Percentiles rank a stretch among this genome's conserved stretches.
Evolutionary conservation across 179 eudicot genomes (phyloP).

Genomic region (Drosera spatulata): DNA sequence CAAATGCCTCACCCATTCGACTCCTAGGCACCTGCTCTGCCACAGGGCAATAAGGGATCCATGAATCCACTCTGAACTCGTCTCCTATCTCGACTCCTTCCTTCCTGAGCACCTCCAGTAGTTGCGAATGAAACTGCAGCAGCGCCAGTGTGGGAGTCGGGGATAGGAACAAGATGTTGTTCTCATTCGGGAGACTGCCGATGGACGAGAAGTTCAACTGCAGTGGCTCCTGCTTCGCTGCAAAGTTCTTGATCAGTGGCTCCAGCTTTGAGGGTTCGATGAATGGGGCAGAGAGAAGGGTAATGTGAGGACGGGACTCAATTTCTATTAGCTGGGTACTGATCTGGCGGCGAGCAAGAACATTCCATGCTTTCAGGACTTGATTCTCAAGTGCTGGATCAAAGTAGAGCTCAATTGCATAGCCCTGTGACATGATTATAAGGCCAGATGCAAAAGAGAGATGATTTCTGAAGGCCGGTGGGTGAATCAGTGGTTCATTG

Average conservation of each 20-base stretch:
- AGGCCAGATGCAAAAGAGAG: too few species aligned
- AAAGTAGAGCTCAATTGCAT: slow-evolving; percentile 85
- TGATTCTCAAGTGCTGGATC: slow-evolving; percentile 96
- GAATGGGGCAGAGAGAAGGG: slow-evolving; percentile 60
- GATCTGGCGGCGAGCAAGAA: slow-evolving; percentile 83
- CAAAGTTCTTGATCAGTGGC: slow-evolving; percentile 43
- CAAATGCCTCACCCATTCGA: slow-evolving; percentile 73
- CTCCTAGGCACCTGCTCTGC: slow-evolving; percentile 65
- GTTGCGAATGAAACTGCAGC: slow-evolving; percentile 76
- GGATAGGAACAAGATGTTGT: slow-evolving; percentile 57
- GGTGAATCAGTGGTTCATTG: too few species aligned
- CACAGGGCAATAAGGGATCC: slow-evolving; percentile 83
- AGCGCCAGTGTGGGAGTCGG: slow-evolving; percentile 76
- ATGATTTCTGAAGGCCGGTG: too few species aligned
- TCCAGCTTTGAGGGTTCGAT: slow-evolving; percentile 61
- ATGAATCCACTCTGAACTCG: slow-evolving; percentile 58
- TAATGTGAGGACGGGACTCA: slow-evolving; percentile 93
- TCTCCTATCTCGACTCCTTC: slow-evolving; percentile 75
- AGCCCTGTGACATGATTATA: slow-evolving; percentile 59
- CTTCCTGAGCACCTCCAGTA: slow-evolving; percentile 67
- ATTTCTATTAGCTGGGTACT: slow-evolving; percentile 93
- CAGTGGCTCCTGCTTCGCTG: slow-evolving; percentile 67
- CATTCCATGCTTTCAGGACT: slow-evolving; percentile 87
- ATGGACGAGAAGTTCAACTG: slow-evolving; percentile 65
- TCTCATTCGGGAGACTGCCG: slow-evolving; percentile 57